Percentiles rank a stretch among this genome's conserved stretches.
Conservation (phyloP, 148 eudicot genomes). For the Amaranthus palmeri region DNA sequence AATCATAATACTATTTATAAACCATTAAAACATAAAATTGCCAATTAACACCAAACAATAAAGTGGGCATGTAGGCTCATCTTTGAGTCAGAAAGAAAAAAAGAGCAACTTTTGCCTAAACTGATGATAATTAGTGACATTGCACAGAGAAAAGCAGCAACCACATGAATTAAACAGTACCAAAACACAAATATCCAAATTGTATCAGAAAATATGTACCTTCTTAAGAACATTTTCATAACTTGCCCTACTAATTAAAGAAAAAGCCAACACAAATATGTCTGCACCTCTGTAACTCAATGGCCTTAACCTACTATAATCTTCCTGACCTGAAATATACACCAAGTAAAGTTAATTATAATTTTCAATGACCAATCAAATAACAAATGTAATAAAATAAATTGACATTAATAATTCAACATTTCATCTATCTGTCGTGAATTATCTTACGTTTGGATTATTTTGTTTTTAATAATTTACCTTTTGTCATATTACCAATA, state of each 20-base stretch:
- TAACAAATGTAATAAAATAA: not conserved
- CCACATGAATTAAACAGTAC: not conserved
- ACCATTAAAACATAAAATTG: not conserved
- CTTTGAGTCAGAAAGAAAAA: slow-evolving; percentile 4
- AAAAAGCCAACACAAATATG: slow-evolving; percentile 85
- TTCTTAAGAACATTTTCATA: slow-evolving; percentile 96
- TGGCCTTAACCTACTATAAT: slow-evolving; percentile 91
- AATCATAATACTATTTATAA: too few species aligned
- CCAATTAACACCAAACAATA: not conserved
- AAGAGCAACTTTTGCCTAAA: slow-evolving; percentile 2
- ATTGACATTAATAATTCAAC: not conserved
- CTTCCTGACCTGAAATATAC: slow-evolving; percentile 69
- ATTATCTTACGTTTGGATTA: not conserved
- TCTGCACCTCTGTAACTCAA: slow-evolving; percentile 95
- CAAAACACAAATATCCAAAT: not conserved
- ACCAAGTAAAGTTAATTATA: slow-evolving; percentile 5
- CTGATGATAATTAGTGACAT: not conserved
- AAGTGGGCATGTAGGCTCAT: slow-evolving; percentile 9
- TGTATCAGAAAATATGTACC: slow-evolving; percentile 36
- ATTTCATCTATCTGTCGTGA: too few species aligned
- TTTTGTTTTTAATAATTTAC: too few species aligned
- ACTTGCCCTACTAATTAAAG: slow-evolving; percentile 86
- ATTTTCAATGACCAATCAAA: not conserved
- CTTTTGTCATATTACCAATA: too few species aligned
- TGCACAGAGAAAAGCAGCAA: not conserved